Evolutionary conservation across 73 alveolate genomes (phyloP).

Genomic region (Breviolum minutum): DNA sequence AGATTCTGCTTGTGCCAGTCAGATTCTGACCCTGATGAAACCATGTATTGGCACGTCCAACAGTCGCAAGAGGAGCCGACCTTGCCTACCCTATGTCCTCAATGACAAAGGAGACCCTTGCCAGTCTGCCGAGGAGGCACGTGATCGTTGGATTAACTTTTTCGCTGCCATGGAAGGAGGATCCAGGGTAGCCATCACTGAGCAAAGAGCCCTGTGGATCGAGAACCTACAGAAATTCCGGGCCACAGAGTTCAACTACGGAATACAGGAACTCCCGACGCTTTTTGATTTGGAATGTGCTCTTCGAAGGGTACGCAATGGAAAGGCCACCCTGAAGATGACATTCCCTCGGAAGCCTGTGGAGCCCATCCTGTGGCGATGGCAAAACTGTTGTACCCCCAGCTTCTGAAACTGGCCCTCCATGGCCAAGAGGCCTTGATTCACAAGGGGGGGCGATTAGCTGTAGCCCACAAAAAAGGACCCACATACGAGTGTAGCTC

Average conservation of each 20-base stretch:
- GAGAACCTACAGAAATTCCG: not conserved
- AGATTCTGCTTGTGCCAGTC: not conserved
- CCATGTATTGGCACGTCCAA: not conserved
- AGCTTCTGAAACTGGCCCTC: not conserved
- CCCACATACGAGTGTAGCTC: not conserved
- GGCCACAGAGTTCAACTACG: not conserved
- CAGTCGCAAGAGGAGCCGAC: not conserved
- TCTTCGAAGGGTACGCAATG: not conserved
- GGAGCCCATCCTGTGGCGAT: not conserved
- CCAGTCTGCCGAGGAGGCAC: not conserved
- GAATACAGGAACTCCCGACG: not conserved
- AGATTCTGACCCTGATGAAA: not conserved
- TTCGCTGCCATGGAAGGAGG: not conserved
- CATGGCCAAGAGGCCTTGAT: not conserved
- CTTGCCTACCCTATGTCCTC: not conserved
- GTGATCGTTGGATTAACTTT: not conserved
- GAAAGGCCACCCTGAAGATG: not conserved
- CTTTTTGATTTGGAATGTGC: not conserved
- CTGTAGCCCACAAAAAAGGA: no score
- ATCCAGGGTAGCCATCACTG: not conserved
- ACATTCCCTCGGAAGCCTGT: not conserved
- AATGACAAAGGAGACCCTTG: not conserved
- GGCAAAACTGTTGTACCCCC: not conserved
- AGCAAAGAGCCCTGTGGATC: not conserved
- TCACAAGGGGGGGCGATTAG: not conserved